phyloP scores from a whole-genome alignment of 179 eudicot species.

The Heliamphora pulchella region DNA sequence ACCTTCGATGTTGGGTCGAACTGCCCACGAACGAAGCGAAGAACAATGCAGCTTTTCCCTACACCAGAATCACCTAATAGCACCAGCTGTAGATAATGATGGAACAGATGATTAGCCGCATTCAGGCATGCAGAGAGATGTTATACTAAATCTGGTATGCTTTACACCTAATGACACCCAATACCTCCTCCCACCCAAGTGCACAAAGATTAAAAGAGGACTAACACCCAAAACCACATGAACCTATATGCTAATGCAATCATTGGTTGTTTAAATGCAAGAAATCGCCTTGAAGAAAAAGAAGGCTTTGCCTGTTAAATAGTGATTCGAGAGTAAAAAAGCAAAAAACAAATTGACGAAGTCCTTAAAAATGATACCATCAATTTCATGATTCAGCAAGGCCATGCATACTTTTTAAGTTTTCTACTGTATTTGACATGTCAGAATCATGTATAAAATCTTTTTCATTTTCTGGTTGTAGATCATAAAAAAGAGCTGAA shows the following conservation, averaged over 20 bases:
- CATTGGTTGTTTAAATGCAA: background rate
- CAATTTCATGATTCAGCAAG: background rate
- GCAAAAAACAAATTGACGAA: background rate
- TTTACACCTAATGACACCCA: background rate
- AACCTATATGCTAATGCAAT: background rate
- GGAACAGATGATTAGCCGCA: constrained; percentile 4
- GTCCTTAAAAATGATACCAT: background rate
- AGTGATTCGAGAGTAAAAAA: background rate
- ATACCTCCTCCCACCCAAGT: background rate
- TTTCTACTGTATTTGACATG: background rate
- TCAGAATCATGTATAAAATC: background rate
- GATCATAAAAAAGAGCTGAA: background rate
- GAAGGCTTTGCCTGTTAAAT: background rate
- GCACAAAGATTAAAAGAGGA: background rate
- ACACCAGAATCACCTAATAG: constrained; percentile 94
- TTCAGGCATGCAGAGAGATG: background rate
- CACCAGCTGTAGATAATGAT: constrained; percentile 54
- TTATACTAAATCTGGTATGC: background rate
- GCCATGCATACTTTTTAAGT: background rate
- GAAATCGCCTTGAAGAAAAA: background rate
- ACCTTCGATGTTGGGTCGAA: constrained; percentile 97
- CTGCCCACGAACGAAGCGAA: constrained; percentile 95
- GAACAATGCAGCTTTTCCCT: constrained; percentile 96
- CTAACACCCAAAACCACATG: background rate
- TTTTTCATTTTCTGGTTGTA: background rate